Percentiles rank a stretch among this genome's conserved stretches.
phyloP scores from a whole-genome alignment of 2,329 filamentous ascomycete genomes.

The Capronia coronata region DNA sequence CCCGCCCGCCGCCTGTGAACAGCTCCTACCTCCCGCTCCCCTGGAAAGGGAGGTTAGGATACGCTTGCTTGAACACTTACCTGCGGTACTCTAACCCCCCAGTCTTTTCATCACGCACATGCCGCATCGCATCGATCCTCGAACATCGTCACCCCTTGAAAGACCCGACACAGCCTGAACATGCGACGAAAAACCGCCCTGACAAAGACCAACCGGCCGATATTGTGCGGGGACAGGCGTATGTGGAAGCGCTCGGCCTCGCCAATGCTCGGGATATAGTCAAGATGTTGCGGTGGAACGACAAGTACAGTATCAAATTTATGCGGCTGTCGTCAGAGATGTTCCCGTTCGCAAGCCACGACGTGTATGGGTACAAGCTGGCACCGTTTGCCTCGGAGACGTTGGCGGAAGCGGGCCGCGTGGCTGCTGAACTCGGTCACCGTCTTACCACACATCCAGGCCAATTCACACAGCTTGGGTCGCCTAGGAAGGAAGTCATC shows the following conservation, averaged over 20 bases:
- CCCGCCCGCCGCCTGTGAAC: slow-evolving; percentile 69
- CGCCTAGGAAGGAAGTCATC: slow-evolving; percentile 70
- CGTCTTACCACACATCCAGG: slow-evolving; percentile 86
- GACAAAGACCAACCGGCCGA: slow-evolving; percentile 66
- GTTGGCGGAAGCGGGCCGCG: slow-evolving; percentile 67
- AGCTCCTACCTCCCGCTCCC: slow-evolving; percentile 77
- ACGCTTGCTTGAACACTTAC: slow-evolving; percentile 91
- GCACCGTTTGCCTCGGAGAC: slow-evolving; percentile 74
- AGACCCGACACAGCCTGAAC: slow-evolving; percentile 68
- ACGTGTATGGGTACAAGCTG: slow-evolving; percentile 77
- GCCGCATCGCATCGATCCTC: slow-evolving; percentile 80
- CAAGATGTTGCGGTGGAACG: slow-evolving; percentile 88
- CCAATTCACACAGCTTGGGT: slow-evolving; percentile 86
- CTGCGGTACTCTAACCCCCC: slow-evolving; percentile 72
- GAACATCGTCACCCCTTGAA: slow-evolving; percentile 78
- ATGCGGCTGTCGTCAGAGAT: slow-evolving; percentile 90
- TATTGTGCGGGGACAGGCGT: slow-evolving; percentile 59
- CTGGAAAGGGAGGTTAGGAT: slow-evolving; percentile 84
- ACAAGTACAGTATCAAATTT: slow-evolving; percentile 85
- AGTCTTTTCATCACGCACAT: slow-evolving; percentile 85
- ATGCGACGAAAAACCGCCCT: slow-evolving; percentile 77
- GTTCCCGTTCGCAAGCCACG: slow-evolving; percentile 92
- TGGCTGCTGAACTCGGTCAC: slow-evolving; percentile 73
- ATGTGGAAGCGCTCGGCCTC: slow-evolving; percentile 69
- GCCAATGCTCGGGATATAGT: slow-evolving; percentile 75